These are phyloP conservation scores for Saccharomyces cerevisiae DNA, from an alignment of 805 yeast species.

Conservation along the genomic window DNA sequence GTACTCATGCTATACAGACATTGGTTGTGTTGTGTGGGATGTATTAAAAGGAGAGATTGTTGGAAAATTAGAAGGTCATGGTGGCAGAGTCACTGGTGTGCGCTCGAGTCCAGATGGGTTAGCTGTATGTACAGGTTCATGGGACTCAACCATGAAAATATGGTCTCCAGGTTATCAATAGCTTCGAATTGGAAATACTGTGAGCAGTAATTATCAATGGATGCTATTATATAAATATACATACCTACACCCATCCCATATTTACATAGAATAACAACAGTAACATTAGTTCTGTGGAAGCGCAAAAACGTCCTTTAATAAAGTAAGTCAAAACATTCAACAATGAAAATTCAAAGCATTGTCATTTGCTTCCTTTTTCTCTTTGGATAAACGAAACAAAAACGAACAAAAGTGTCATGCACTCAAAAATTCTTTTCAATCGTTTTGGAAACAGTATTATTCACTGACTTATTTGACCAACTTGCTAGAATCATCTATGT, in stretches of 20 bases:
- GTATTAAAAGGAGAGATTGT: slow-evolving; percentile 54
- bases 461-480: background rate
- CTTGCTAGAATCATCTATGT: background rate
- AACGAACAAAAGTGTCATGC: background rate
- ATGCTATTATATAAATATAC: background rate
- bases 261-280: background rate
- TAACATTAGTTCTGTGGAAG: background rate
- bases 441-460: background rate
- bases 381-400: background rate
- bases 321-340: background rate
- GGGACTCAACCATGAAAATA: slow-evolving; percentile 66
- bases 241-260: background rate
- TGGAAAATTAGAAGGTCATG: slow-evolving; percentile 60
- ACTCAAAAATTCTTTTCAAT: too few species aligned
- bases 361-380: too few species aligned
- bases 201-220: background rate
- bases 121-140: slow-evolving; percentile 69
- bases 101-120: slow-evolving; percentile 64
- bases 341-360: background rate
- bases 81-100: slow-evolving; percentile 54
- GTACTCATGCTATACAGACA: slow-evolving; percentile 69
- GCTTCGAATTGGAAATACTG: background rate
- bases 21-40: slow-evolving; percentile 75
- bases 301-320: background rate
- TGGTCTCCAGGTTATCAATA: slow-evolving; percentile 41